Evolutionary conservation across 1,284 basidiomycete species (phyloP), one percentile per base, ranked within the genome.

Genomic region (Violaceomyces palustris): DNA sequence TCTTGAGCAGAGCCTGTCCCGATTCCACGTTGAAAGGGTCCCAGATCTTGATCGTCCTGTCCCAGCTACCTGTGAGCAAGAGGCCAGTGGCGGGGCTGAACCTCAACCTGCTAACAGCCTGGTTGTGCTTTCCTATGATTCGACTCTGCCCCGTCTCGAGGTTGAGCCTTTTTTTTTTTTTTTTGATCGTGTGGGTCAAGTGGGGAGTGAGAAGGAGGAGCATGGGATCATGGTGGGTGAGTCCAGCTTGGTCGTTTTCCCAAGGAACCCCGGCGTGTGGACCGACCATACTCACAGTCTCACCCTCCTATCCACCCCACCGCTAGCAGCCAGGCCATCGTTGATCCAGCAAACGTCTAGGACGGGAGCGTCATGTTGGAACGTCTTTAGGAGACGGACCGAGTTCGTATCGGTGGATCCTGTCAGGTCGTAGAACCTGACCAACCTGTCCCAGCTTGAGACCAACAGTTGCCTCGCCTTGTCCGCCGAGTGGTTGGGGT

Each of bases 301-400:
- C 0, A 73, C 59, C 8, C 70, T 43, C 1, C 70, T 49, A 39
- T 73, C 70, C 3, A 72, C 38, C 7, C 59, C 34, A 0, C 54
- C 70, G 14, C 59, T 62, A 3, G 70, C 70, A 3, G 66, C 70
- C 1, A 64, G 40, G 3, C 24, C 24, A 17, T 55, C 45, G 17
- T 35, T 50, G 35, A 73, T 52, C 44, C 63, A 73, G 30, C 65
- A 67, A 1, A 64, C 61, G n/a, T 73, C 69, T 0, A 73, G 50
- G 5, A 72, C 69, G 0, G 70, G 52, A 1, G 69, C 70, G 9
- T 64, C 61, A 34, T 72, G 69, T 30, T 45, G 17, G 15, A 70
- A 70, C 3, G 42, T 57, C 23, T 63, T 65, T 10, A 70, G 26
- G 14, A 61, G 45, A 1, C 12, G 33, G 1, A 49, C 35, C 1